phyloP scores from a whole-genome alignment of 1,284 basidiomycete genomes.

The Rugiboletus extremiorientalis region DNA sequence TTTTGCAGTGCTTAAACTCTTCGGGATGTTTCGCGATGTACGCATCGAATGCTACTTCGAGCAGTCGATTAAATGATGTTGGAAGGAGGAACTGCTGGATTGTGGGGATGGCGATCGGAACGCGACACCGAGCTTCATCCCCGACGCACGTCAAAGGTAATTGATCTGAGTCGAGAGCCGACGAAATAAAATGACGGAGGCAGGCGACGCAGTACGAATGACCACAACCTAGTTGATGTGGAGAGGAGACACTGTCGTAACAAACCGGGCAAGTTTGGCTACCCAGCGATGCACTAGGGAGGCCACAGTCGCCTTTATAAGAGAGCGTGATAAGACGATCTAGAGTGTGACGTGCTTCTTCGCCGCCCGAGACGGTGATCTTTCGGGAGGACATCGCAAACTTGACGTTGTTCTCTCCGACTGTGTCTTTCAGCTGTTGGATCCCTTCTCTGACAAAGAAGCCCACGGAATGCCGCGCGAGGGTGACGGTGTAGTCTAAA shows the following conservation, averaged over 20 bases:
- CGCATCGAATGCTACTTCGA: constrained; percentile 45
- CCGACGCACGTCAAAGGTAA: constrained; percentile 57
- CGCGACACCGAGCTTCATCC: constrained; percentile 46
- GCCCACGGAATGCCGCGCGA: constrained; percentile 40
- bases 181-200: constrained; percentile 49
- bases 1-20: constrained; percentile 53
- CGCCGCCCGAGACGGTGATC: constrained; percentile 48
- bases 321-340: constrained; percentile 44
- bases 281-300: constrained; percentile 10
- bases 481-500: constrained; percentile 38
- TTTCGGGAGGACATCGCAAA: constrained; percentile 38
- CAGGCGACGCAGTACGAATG: constrained; percentile 56
- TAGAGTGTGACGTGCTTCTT: constrained; percentile 47
- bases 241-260: constrained; percentile 43
- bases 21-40: constrained; percentile 47
- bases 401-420: constrained; percentile 51
- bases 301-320: constrained; percentile 16
- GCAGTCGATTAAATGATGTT: constrained; percentile 43
- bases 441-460: constrained; percentile 51
- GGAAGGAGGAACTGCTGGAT: constrained; percentile 47
- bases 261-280: constrained; percentile 51
- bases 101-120: constrained; percentile 48
- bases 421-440: constrained; percentile 43
- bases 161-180: constrained; percentile 42
- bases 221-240: constrained; percentile 48